Percentiles rank a stretch among this genome's conserved stretches.
Conservation (phyloP, 352 stramenopile genomes). For the Phytophthora sansomeana region DNA sequence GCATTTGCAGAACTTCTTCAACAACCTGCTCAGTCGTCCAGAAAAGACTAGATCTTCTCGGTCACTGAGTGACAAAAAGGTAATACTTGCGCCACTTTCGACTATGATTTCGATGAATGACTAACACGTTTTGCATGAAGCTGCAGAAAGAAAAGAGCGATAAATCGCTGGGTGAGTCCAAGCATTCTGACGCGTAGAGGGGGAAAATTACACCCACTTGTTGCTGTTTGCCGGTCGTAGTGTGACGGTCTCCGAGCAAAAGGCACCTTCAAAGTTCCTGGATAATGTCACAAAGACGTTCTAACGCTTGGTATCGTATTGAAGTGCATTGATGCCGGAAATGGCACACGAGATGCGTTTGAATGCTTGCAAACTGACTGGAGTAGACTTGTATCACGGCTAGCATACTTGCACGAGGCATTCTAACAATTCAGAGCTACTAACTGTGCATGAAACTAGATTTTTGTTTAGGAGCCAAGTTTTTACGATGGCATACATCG, state of each 20-base stretch:
- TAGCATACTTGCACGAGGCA: no score
- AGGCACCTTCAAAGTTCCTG: background rate
- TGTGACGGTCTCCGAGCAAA: background rate
- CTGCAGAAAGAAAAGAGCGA: constrained; percentile 75
- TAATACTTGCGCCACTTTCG: constrained; percentile 25
- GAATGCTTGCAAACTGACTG: no score
- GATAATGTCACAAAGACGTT: background rate
- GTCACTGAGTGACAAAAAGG: constrained; percentile 70
- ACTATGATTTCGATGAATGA: background rate
- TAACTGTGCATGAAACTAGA: no score
- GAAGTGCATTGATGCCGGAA: no score
- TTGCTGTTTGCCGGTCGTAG: constrained; percentile 13
- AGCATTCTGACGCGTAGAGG: constrained; percentile 39
- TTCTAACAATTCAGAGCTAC: no score
- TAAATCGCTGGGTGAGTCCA: constrained; percentile 62
- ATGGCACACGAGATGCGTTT: no score
- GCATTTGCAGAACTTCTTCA: constrained; percentile 90
- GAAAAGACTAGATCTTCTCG: constrained; percentile 85
- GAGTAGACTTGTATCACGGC: no score
- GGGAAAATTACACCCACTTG: background rate
- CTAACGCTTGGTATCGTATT: background rate
- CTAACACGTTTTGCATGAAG: constrained; percentile 1
- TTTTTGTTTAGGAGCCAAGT: background rate
- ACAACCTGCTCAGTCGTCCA: constrained; percentile 85
- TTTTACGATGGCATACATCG: background rate